Evolutionary conservation across 2,329 filamentous ascomycete species (phyloP), one percentile per base, ranked within the genome.

Genomic region (Ustilaginoidea virens): DNA sequence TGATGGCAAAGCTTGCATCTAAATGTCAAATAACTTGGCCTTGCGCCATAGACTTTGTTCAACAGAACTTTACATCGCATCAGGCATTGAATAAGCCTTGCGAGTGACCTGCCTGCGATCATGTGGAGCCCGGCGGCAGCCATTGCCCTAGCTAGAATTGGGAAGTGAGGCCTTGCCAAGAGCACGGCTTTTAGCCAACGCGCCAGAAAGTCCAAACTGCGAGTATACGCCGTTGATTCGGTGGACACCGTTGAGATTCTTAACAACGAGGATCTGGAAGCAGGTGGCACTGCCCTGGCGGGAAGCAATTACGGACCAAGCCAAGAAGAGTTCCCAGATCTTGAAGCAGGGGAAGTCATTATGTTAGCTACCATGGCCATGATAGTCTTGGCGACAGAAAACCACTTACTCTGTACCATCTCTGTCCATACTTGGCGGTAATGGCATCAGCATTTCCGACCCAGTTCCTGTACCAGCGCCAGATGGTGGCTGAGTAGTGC

Each of bases 381-480:
- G n/a, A n/a, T n/a, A n/a, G n/a, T n/a, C n/a, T n/a, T n/a, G n/a
- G n/a, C n/a, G 8, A 15, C 11, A 27, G 34, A 14, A 5, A 16
- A 5, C 2, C 5, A 32, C 78, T 59, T 66, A 86, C 80, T 53
- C 85, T 74, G 69, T 80, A 94, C 87, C 86, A 94, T 47, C 80
- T 67, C 45, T 76, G 71, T 41, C 87, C 87, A 49, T 93, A 94
- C 63, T 92, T 93, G 47, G 79, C 81, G 51, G 78, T 70, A 36
- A 94, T 77, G 61, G 92, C 90, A 34, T 92, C 82, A 42, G 69
- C 66, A 65, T 94, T 94, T 55, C 68, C 83, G 49, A 93, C 68
- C 87, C 86, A 94, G 68, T 94, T 94, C 41, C 86, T 69, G 63
- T 94, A 94, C 86, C 86, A 94, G 51, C 81, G 71, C 87, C 87